Evolutionary conservation across 2,329 filamentous ascomycete genomes (phyloP).

Genomic region (Huntiella bhutanensis): DNA sequence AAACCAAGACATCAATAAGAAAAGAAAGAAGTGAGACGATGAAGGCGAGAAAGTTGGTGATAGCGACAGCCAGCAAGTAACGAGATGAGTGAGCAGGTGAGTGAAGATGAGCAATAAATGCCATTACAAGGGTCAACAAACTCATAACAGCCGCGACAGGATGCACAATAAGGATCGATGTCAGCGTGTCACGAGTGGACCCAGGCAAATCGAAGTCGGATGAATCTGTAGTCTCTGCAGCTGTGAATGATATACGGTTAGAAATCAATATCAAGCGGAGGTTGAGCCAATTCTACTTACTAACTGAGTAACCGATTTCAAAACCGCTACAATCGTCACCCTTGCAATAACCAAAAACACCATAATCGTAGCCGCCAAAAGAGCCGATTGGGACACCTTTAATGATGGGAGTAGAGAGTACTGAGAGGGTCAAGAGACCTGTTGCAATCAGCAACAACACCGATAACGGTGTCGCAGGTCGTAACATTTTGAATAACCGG

Average conservation of each 20-base stretch:
- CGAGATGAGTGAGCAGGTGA: slow-evolving; percentile 73
- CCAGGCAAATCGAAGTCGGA: slow-evolving; percentile 37
- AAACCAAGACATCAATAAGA: slow-evolving; percentile 80
- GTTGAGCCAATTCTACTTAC: slow-evolving; percentile 30
- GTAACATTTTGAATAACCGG: slow-evolving; percentile 40
- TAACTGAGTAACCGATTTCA: slow-evolving; percentile 68
- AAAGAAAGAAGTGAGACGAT: slow-evolving; percentile 73
- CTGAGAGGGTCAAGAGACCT: slow-evolving; percentile 63
- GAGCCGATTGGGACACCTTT: slow-evolving; percentile 66
- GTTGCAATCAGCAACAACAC: slow-evolving; percentile 75
- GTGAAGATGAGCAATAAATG: slow-evolving; percentile 68
- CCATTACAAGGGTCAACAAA: slow-evolving; percentile 65
- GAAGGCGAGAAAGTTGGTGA: slow-evolving; percentile 71
- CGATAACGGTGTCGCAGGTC: slow-evolving; percentile 80
- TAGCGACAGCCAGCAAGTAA: slow-evolving; percentile 69
- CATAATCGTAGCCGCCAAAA: slow-evolving; percentile 61
- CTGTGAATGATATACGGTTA: slow-evolving; percentile 10
- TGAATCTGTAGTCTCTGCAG: slow-evolving; percentile 13
- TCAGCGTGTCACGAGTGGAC: slow-evolving; percentile 44
- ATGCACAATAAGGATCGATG: slow-evolving; percentile 77
- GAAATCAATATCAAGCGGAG: neutral
- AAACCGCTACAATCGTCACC: slow-evolving; percentile 46
- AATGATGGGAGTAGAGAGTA: slow-evolving; percentile 82
- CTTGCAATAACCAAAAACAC: slow-evolving; percentile 77
- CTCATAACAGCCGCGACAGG: slow-evolving; percentile 76